Percentiles rank a stretch among this genome's conserved stretches.
These are phyloP conservation scores for Scutellaria baicalensis DNA, from an alignment of 257 asterid species.

Conservation along the genomic window DNA sequence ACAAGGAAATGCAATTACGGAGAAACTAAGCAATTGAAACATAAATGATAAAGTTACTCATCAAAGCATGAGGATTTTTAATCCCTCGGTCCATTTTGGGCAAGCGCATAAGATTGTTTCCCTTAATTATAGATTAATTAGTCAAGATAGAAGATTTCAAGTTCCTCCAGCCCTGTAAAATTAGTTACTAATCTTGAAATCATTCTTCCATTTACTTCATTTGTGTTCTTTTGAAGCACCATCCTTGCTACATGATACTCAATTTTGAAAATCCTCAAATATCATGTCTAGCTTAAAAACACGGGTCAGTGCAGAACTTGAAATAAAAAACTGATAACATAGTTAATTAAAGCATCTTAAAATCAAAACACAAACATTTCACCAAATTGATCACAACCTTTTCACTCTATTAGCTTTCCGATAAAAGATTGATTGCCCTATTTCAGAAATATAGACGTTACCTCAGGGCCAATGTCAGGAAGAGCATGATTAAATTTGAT, in stretches of 20 bases:
- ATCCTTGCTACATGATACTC: neutral
- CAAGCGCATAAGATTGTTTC: neutral
- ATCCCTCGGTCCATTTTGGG: neutral
- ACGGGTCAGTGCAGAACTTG: neutral
- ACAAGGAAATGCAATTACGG: neutral
- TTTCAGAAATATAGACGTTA: neutral
- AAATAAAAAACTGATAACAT: neutral
- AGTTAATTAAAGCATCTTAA: neutral
- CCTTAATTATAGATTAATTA: neutral
- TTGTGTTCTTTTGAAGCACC: neutral
- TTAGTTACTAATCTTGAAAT: neutral
- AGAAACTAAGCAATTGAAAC: neutral
- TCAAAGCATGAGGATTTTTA: neutral
- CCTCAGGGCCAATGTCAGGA: conserved; percentile 22
- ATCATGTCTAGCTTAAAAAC: neutral
- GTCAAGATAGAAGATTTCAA: neutral
- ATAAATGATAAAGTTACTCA: neutral
- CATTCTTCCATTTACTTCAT: neutral
- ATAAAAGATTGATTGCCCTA: neutral
- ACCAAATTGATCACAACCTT: neutral
- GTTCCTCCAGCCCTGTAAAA: neutral
- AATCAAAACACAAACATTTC: neutral
- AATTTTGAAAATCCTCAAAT: neutral
- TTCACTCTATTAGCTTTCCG: conserved; percentile 6
- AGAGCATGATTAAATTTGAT: conserved; percentile 20